These are phyloP conservation scores for sweet orange (Citrus sinensis) DNA, from an alignment of 345 rosid species.

Conservation along the genomic window DNA sequence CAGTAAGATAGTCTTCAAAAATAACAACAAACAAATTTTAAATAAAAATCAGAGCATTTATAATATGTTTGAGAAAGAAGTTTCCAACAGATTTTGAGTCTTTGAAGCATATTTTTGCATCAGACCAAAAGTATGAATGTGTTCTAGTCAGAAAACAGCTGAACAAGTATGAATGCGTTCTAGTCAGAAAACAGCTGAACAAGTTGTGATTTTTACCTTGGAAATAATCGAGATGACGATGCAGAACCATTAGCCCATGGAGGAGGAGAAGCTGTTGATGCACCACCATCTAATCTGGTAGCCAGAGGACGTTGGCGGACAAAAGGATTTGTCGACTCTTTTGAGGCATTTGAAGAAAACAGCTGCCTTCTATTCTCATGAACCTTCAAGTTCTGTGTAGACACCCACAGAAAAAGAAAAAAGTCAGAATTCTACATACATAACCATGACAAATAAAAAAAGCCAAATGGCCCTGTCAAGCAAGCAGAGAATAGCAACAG, in stretches of 20 bases:
- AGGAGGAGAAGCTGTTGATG: slow-evolving; percentile 50
- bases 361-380: slow-evolving; percentile 79
- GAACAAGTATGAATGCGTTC: not conserved
- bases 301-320: slow-evolving; percentile 79
- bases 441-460: not conserved
- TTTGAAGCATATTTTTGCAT: not conserved
- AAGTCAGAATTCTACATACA: not conserved
- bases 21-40: not conserved
- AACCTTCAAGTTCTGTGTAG: slow-evolving; percentile 61
- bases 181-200: not conserved
- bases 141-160: not conserved
- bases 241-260: slow-evolving; percentile 71
- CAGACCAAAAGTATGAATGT: not conserved
- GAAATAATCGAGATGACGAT: slow-evolving; percentile 38
- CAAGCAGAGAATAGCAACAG: not conserved
- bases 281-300: slow-evolving; percentile 42
- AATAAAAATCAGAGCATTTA: not conserved
- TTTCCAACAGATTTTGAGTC: not conserved
- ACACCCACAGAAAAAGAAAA: not conserved
- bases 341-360: slow-evolving; percentile 65
- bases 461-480: not conserved
- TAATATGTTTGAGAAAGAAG: not conserved
- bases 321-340: slow-evolving; percentile 70
- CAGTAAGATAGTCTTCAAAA: not conserved
- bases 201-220: slow-evolving; percentile 22